phyloP scores from a whole-genome alignment of 192 early-diverging fungal species.

The Coemansia reversa region DNA sequence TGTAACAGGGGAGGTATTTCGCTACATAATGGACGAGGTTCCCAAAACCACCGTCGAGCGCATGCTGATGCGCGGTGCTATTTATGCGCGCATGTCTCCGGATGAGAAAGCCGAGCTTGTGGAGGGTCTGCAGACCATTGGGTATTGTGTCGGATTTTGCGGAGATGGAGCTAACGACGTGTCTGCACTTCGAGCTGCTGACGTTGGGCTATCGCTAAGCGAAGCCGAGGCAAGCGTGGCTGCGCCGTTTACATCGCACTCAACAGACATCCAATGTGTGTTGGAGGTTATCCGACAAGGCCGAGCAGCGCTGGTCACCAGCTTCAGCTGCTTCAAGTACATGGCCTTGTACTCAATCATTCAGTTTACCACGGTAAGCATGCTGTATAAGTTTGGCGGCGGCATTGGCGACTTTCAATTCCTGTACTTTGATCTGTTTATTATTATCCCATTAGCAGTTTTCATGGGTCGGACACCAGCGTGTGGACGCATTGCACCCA shows the following conservation, averaged over 20 bases:
- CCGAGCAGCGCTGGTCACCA: conserved; percentile 92
- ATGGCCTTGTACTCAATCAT: conserved; percentile 98
- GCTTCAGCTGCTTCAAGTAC: conserved; percentile 98
- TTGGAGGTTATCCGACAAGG: conserved; percentile 92
- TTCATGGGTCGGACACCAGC: conserved; percentile 91
- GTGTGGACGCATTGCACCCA: conserved; percentile 66
- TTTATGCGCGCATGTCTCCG: conserved; percentile 98
- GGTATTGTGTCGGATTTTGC: conserved; percentile 94
- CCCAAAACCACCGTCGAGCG: conserved; percentile 61
- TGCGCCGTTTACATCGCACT: conserved; percentile 93
- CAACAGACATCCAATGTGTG: conserved; percentile 90
- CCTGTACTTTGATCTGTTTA: conserved; percentile 88
- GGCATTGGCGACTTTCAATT: conserved; percentile 96
- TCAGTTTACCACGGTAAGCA: conserved; percentile 91
- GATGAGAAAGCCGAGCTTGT: conserved; percentile 97
- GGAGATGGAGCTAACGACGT: conserved; percentile 99
- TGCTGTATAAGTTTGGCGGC: conserved; percentile 84
- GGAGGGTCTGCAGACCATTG: conserved; percentile 81
- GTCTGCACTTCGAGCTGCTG: conserved; percentile 93
- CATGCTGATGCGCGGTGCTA: conserved; percentile 87
- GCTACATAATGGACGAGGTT: conserved; percentile 85
- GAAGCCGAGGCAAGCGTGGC: conserved; percentile 98
- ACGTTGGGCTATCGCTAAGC: conserved; percentile 93
- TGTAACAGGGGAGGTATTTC: conserved; percentile 93
- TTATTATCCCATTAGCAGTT: conserved; percentile 86